Evolutionary conservation across 2,329 filamentous ascomycete genomes (phyloP).

Genomic region (Macroventuria anomochaeta): DNA sequence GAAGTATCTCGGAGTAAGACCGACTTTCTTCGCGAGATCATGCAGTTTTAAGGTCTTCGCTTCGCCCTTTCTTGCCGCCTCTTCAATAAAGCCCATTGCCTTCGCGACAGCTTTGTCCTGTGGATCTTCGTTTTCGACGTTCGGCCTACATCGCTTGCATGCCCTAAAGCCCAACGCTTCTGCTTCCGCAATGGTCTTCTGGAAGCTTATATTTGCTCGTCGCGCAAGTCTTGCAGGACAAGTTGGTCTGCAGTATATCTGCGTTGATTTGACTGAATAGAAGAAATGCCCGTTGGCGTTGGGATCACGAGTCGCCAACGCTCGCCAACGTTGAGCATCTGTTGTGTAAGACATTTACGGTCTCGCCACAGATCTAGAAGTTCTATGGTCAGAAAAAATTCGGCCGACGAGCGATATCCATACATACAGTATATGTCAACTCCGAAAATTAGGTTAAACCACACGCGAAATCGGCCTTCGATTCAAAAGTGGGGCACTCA

Average conservation of each 20-base stretch:
- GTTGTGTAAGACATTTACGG: conserved; percentile 40
- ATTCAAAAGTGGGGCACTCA: conserved; percentile 3
- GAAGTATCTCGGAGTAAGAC: conserved; percentile 65
- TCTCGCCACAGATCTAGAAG: background rate
- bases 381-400: background rate
- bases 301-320: conserved; percentile 54
- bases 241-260: conserved; percentile 66
- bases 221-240: conserved; percentile 66
- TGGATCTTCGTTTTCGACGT: conserved; percentile 51
- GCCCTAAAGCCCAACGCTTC: conserved; percentile 59
- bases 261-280: conserved; percentile 63
- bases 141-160: conserved; percentile 65
- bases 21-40: conserved; percentile 58
- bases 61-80: conserved; percentile 28
- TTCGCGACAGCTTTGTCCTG: conserved; percentile 54
- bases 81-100: conserved; percentile 42
- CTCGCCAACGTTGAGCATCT: conserved; percentile 47
- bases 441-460: background rate
- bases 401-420: too few relatives aligned
- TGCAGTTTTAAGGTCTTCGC: conserved; percentile 48
- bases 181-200: conserved; percentile 55
- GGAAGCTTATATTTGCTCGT: conserved; percentile 65
- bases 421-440: background rate
- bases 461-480: background rate
- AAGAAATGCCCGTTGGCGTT: conserved; percentile 57